Conservation (phyloP, 2,329 filamentous ascomycete species). For the Pseudogymnoascus sp. region DNA sequence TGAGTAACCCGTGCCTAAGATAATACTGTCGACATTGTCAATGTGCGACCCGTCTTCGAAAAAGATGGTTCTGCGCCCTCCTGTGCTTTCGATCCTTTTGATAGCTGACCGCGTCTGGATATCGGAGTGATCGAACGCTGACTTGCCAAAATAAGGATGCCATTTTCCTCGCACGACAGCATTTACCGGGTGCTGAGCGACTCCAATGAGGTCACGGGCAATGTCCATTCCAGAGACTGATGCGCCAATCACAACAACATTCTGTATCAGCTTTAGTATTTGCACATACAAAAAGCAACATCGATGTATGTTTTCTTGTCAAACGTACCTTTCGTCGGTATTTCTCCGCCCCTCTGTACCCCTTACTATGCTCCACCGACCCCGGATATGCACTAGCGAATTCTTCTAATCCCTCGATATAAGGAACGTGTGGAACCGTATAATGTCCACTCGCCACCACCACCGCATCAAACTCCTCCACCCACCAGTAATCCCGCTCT, state of each 20-base stretch:
- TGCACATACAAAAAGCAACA: not conserved
- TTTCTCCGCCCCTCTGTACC: constrained; percentile 57
- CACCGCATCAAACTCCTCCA: constrained; percentile 58
- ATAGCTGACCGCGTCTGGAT: constrained; percentile 45
- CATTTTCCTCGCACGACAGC: constrained; percentile 49
- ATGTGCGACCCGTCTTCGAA: constrained; percentile 51
- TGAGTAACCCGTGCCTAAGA: constrained; percentile 62
- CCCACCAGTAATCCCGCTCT: constrained; percentile 53
- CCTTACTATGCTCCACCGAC: constrained; percentile 62
- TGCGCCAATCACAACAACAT: constrained; percentile 54
- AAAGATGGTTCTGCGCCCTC: constrained; percentile 40
- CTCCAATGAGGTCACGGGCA: constrained; percentile 44
- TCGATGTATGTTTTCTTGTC: constrained; percentile 28
- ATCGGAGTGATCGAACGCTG: constrained; percentile 54
- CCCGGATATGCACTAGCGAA: constrained; percentile 52
- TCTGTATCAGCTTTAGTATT: not conserved
- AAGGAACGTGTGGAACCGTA: constrained; percentile 56
- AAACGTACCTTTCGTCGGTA: constrained; percentile 44
- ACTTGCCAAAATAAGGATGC: constrained; percentile 50
- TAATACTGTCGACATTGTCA: constrained; percentile 51
- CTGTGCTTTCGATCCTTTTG: constrained; percentile 34
- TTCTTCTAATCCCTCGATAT: constrained; percentile 49
- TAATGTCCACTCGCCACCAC: constrained; percentile 65
- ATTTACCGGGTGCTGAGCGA: constrained; percentile 43
- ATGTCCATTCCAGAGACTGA: constrained; percentile 61